Evolutionary conservation across 2,329 filamentous ascomycete species (phyloP).

Genomic region (Fusarium sulawesiense): DNA sequence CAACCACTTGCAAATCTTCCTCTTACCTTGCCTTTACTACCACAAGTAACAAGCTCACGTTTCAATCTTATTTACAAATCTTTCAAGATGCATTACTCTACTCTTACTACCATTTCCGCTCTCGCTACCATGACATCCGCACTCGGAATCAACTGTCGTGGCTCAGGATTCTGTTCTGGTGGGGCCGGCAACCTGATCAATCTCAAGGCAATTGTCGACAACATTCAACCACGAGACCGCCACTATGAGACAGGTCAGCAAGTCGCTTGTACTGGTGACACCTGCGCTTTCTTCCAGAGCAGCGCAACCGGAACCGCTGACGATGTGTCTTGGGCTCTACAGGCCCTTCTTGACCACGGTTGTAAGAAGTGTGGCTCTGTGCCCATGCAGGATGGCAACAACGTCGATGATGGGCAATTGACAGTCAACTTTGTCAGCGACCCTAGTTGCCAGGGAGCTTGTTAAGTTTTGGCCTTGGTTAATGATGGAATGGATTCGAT

Average conservation of each 20-base stretch:
- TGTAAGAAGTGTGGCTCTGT: constrained; percentile 2
- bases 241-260: neutral
- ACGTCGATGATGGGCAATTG: neutral
- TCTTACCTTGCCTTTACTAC: too few relatives aligned
- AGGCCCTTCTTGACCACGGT: neutral
- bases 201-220: neutral
- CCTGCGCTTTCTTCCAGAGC: neutral
- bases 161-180: constrained; percentile 1
- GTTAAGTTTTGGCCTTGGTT: too few relatives aligned
- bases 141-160: constrained; percentile 8
- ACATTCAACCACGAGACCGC: neutral
- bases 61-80: too few relatives aligned
- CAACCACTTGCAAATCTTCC: too few relatives aligned
- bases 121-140: neutral
- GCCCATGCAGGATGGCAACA: neutral
- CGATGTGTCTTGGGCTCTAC: neutral
- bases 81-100: too few relatives aligned
- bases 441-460: neutral
- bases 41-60: too few relatives aligned
- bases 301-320: neutral
- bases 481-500: too few relatives aligned
- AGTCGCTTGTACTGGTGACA: neutral
- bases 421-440: constrained; percentile 1
- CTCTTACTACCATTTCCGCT: neutral
- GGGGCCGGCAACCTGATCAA: neutral